Conservation (phyloP, 768 basidiomycete species). For the Boletales sp. region DNA sequence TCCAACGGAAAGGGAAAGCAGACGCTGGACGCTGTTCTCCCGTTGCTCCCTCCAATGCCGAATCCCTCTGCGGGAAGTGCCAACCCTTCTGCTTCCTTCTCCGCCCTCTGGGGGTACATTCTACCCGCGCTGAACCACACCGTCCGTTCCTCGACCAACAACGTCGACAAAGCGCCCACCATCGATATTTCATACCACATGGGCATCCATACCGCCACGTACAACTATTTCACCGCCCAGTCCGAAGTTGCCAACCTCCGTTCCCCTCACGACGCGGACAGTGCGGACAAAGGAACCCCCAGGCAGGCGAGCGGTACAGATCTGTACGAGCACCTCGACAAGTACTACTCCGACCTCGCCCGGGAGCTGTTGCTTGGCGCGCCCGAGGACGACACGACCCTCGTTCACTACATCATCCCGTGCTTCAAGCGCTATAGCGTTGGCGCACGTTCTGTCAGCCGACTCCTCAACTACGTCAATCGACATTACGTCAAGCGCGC, state of each 20-base stretch:
- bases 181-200: conserved; percentile 72
- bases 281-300: conserved; percentile 26
- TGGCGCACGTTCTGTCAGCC: conserved; percentile 64
- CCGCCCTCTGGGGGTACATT: conserved; percentile 71
- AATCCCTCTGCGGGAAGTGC: conserved; percentile 62
- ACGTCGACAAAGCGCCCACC: conserved; percentile 57
- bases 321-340: conserved; percentile 71
- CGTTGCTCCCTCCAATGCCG: conserved; percentile 37
- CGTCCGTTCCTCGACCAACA: conserved; percentile 63
- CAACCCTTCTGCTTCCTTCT: conserved; percentile 69
- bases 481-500: conserved; percentile 73
- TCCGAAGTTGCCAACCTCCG: conserved; percentile 41
- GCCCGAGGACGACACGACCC: conserved; percentile 60
- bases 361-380: conserved; percentile 60
- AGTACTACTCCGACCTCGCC: conserved; percentile 60
- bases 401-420: conserved; percentile 68
- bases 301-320: conserved; percentile 53
- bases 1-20: conserved; percentile 32
- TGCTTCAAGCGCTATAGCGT: conserved; percentile 68
- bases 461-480: conserved; percentile 71
- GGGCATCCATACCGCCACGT: conserved; percentile 77
- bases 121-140: conserved; percentile 76
- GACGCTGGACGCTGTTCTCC: conserved; percentile 6
- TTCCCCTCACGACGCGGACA: conserved; percentile 4
- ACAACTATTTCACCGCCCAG: conserved; percentile 73